Percentiles rank a stretch among this genome's conserved stretches.
These are phyloP conservation scores for Torulaspora delbrueckii DNA, from an alignment of 805 yeast genomes.

Conservation along the genomic window DNA sequence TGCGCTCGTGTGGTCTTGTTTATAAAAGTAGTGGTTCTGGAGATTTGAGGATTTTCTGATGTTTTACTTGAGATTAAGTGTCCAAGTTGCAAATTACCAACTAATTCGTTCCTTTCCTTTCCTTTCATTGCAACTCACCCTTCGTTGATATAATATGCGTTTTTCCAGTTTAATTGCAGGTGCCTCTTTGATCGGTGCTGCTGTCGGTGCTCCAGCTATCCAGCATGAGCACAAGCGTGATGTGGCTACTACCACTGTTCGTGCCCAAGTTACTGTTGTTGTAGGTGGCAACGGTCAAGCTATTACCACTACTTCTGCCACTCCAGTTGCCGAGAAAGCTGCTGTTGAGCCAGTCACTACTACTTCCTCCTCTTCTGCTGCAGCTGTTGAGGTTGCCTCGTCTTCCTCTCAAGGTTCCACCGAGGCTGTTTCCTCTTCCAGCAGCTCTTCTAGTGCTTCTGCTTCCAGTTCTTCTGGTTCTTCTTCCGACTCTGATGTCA, in stretches of 20 bases:
- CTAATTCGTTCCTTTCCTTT: slow-evolving; percentile 18
- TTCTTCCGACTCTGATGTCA: slow-evolving; percentile 32
- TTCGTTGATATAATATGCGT: slow-evolving; percentile 37
- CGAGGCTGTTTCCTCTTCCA: slow-evolving; percentile 9
- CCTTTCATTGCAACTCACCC: slow-evolving; percentile 3
- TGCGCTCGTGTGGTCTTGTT: neutral
- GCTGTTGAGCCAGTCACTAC: neutral
- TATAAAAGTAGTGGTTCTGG: neutral
- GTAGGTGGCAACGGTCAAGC: slow-evolving; percentile 31
- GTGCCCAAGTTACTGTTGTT: slow-evolving; percentile 39
- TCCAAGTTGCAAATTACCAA: slow-evolving; percentile 10
- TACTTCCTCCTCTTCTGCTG: neutral
- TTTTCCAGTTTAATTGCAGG: slow-evolving; percentile 44
- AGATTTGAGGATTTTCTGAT: neutral
- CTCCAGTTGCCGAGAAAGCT: slow-evolving; percentile 11
- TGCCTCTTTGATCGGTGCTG: slow-evolving; percentile 47
- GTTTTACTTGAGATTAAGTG: neutral
- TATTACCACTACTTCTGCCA: slow-evolving; percentile 32
- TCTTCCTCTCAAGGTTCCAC: neutral
- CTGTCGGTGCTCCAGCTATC: slow-evolving; percentile 54
- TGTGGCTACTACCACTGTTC: slow-evolving; percentile 47
- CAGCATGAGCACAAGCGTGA: slow-evolving; percentile 54
- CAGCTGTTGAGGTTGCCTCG: neutral
- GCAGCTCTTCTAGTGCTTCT: slow-evolving; percentile 20
- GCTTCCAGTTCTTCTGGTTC: slow-evolving; percentile 34